Evolutionary conservation across 1,139 yeast genomes (phyloP).

Genomic region (Komagataea norvegica): DNA sequence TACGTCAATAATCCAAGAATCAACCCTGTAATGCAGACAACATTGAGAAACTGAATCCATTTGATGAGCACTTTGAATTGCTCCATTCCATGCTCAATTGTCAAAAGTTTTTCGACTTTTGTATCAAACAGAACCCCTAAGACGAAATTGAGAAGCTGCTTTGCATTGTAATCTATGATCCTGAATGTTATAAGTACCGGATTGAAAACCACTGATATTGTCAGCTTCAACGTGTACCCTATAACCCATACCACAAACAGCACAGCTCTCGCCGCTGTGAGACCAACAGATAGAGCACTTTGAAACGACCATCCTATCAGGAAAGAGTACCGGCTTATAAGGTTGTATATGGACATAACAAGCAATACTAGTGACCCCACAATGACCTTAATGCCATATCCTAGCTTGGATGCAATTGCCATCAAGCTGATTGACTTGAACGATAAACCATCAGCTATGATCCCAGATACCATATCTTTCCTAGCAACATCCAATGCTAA

Average conservation of each 20-base stretch:
- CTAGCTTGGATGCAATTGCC: neutral
- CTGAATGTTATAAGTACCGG: constrained; percentile 17
- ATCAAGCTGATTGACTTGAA: neutral
- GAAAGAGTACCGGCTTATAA: neutral
- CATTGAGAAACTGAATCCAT: constrained; percentile 22
- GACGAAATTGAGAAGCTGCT: constrained; percentile 19
- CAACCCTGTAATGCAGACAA: constrained; percentile 20
- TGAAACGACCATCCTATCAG: neutral
- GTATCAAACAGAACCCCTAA: constrained; percentile 18
- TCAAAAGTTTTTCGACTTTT: constrained; percentile 13
- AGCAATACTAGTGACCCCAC: neutral
- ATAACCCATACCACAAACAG: neutral
- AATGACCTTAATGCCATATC: neutral
- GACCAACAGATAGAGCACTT: neutral
- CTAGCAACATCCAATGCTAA: too few species aligned
- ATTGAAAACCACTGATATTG: constrained; percentile 15
- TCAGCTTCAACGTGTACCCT: neutral
- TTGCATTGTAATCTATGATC: constrained; percentile 21
- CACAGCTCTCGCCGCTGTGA: neutral
- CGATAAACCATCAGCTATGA: neutral
- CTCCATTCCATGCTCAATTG: constrained; percentile 14
- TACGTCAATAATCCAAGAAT: constrained; percentile 21
- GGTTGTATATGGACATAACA: constrained; percentile 2
- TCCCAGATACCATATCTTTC: neutral
- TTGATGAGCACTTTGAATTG: constrained; percentile 18